These are phyloP conservation scores for Cladorrhinum samala DNA, from an alignment of 495 filamentous ascomycete genomes.

Conservation along the genomic window DNA sequence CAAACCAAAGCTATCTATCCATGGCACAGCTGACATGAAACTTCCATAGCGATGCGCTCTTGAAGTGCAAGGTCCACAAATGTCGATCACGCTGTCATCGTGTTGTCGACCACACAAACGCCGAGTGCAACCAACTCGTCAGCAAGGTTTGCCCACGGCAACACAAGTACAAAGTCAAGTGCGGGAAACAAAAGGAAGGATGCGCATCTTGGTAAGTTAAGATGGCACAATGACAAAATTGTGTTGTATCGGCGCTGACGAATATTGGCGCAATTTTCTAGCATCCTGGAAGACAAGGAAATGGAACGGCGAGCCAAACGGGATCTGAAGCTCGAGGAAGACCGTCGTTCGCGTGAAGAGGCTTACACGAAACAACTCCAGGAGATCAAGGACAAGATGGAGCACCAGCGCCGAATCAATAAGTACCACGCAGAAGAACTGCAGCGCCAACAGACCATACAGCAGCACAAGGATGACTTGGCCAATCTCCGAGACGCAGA, in stretches of 20 bases:
- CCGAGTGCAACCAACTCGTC: constrained; percentile 47
- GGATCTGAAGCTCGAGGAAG: constrained; percentile 50
- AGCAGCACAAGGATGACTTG: constrained; percentile 32
- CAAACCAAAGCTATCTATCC: no score
- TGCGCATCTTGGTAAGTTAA: constrained; percentile 39
- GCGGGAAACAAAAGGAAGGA: constrained; percentile 23
- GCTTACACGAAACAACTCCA: constrained; percentile 47
- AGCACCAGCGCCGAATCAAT: constrained; percentile 40
- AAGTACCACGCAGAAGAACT: constrained; percentile 42
- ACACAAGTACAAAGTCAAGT: constrained; percentile 40
- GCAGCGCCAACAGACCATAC: constrained; percentile 39
- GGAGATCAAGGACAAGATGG: constrained; percentile 54
- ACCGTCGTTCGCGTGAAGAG: constrained; percentile 43
- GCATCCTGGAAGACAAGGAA: constrained; percentile 43
- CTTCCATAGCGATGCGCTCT: constrained; percentile 37
- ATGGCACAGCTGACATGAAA: background rate
- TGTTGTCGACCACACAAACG: constrained; percentile 59
- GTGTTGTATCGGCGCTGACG: no score
- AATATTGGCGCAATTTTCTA: background rate
- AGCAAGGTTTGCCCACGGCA: constrained; percentile 44
- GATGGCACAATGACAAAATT: background rate
- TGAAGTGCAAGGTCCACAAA: constrained; percentile 57
- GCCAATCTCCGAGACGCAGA: constrained; percentile 15
- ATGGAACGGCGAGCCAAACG: constrained; percentile 38
- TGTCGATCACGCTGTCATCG: constrained; percentile 62